phyloP scores from a whole-genome alignment of 257 asterid species.

The Echites panduratus region DNA sequence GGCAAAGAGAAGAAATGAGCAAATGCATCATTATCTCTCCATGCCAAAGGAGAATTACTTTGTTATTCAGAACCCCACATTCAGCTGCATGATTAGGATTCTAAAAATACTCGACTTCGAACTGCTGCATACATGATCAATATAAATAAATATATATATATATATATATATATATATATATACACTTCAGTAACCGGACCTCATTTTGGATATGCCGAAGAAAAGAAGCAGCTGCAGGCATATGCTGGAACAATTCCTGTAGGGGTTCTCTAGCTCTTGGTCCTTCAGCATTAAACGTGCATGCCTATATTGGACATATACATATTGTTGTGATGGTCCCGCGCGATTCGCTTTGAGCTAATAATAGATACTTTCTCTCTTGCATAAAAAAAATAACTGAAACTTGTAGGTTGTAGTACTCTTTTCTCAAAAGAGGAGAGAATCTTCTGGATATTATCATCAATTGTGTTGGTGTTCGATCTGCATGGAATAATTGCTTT shows the following conservation, averaged over 20 bases:
- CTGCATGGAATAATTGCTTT: not conserved
- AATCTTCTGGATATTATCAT: not conserved
- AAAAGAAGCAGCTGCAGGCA: not conserved
- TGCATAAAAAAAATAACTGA: not conserved
- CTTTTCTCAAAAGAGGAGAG: not conserved
- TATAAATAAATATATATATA: too few species aligned
- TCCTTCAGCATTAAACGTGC: not conserved
- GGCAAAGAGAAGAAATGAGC: constrained; percentile 27
- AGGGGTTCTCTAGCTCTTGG: too few species aligned
- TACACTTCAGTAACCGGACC: constrained; percentile 4
- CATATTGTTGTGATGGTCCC: not conserved
- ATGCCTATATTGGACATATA: too few species aligned
- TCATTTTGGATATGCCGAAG: constrained; percentile 20
- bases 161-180: too few species aligned
- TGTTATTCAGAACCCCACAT: too few species aligned
- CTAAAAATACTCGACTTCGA: not conserved
- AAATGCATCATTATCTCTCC: too few species aligned
- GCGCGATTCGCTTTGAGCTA: not conserved
- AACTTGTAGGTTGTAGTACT: not conserved
- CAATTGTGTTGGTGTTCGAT: too few species aligned
- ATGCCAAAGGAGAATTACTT: too few species aligned
- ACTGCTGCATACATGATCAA: not conserved
- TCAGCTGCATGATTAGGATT: too few species aligned
- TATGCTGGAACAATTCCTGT: constrained; percentile 16
- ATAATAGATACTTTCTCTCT: too few species aligned